Conservation (phyloP, 2,329 filamentous ascomycete genomes). For the Fusarium irregulare region DNA sequence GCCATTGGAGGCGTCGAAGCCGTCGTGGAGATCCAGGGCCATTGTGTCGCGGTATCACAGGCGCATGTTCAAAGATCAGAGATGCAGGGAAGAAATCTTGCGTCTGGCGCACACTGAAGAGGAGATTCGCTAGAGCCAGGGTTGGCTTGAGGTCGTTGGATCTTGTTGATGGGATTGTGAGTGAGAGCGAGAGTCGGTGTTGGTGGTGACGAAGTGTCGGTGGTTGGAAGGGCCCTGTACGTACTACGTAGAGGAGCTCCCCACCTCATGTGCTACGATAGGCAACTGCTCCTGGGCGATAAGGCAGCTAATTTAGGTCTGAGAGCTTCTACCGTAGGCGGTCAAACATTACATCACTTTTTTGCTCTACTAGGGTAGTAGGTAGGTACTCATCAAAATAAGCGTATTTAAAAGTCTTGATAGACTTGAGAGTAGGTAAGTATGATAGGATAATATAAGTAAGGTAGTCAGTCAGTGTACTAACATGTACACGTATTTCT, state of each 20-base stretch:
- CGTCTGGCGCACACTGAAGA: constrained; percentile 2
- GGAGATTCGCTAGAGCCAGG: not conserved
- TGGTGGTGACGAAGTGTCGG: constrained; percentile 23
- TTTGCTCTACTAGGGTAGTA: not conserved
- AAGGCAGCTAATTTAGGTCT: constrained; percentile 20
- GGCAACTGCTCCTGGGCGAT: constrained; percentile 17
- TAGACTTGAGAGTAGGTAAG: not conserved
- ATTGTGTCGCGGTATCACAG: constrained; percentile 45
- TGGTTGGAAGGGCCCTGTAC: constrained; percentile 27
- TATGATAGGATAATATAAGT: not conserved
- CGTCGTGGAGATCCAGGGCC: constrained; percentile 61
- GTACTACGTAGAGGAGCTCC: constrained; percentile 19
- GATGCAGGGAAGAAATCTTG: not conserved
- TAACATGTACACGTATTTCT: not conserved
- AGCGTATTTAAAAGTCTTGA: not conserved
- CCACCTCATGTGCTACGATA: constrained; percentile 25
- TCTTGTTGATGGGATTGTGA: constrained; percentile 15
- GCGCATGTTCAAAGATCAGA: constrained; percentile 38
- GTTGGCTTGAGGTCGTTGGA: constrained; percentile 19
- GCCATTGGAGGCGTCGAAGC: constrained; percentile 74
- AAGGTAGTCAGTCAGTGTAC: not conserved
- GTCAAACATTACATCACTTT: constrained; percentile 41
- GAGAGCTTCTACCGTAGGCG: constrained; percentile 3
- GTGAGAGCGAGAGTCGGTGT: constrained; percentile 8
- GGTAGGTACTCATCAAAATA: not conserved